Base-by-base conservation (phyloP, 1,284 basidiomycete species). In the Rhodotorula sp. region DNA sequence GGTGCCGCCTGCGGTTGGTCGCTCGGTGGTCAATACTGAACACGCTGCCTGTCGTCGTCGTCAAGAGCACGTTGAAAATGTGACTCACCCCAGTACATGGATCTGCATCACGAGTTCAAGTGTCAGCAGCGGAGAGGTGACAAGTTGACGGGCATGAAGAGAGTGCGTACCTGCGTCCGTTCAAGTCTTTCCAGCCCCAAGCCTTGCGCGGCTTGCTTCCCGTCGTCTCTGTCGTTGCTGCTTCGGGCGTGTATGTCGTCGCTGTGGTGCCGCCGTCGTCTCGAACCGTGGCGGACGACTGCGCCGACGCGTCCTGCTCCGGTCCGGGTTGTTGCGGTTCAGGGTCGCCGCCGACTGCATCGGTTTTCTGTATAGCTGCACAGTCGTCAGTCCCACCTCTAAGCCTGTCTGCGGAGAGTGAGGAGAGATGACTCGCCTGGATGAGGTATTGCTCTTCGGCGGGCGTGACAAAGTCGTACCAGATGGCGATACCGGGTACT, bases 81-180 rank as follows among this genome's bases (percentile, higher is more conserved):
- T 2, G 16, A 47, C 62, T 31, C 15, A 72, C 73, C 75, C 75
- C 75, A 76, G 48, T 70, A 70, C 75, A 76, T 76, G 2, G 72
- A 71, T 34, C 71, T 75, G 0, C 8, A 5, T 7, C 6, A 7
- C 34, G 34, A 34, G 34, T 34, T 34, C 34, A 34, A 7, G 34
- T 34, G 34, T 34, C 34, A 34, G 34, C 34, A 0, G 7, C n/a
- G 34, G 34, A 34, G 34, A 34, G 34, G 34, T 34, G 5, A 34
- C 34, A 1, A 34, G 34, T 34, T 34, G 34, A 34, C 34, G 34
- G 4, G 34, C 34, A 34, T 34, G 34, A 34, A 7, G 34, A 34
- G 34, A 34, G 34, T 18, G 57, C 69, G 67, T 26, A 75, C 73
- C 74, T 58, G 1, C 74, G 20, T 12, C 72, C 75, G 43, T 74